A percentile compares a stretch with the other conserved stretches of the same genome.
Evolutionary conservation across 2,329 filamentous ascomycete genomes (phyloP).

Genomic region (Hymenoscyphus fraxineus): DNA sequence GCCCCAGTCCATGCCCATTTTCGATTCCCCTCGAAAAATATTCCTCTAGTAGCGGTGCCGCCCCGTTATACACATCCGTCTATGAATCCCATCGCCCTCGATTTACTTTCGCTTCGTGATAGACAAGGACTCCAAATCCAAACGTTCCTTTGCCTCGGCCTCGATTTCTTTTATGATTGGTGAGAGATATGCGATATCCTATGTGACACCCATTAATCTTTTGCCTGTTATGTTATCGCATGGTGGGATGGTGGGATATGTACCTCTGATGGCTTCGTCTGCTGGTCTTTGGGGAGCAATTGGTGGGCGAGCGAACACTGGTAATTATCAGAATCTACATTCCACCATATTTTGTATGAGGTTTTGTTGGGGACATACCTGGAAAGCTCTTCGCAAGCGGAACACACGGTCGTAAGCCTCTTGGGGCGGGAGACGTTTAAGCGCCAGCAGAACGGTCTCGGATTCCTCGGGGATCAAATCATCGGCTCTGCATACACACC

Average conservation of each 20-base stretch:
- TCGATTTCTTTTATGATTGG: conserved; percentile 67
- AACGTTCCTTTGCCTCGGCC: conserved; percentile 61
- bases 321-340: conserved; percentile 14
- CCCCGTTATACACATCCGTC: conserved; percentile 21
- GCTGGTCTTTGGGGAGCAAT: conserved; percentile 60
- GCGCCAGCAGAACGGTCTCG: conserved; percentile 78
- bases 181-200: conserved; percentile 65
- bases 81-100: not conserved
- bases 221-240: not conserved
- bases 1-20: not conserved
- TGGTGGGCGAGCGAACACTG: conserved; percentile 58
- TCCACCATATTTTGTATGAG: not conserved
- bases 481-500: conserved; percentile 65
- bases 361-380: conserved; percentile 50
- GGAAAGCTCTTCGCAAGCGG: conserved; percentile 92
- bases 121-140: conserved; percentile 64
- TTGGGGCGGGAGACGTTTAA: conserved; percentile 86
- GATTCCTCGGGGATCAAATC: conserved; percentile 93
- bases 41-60: conserved; percentile 12
- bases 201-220: conserved; percentile 24
- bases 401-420: conserved; percentile 96
- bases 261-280: conserved; percentile 66
- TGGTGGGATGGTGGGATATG: conserved; percentile 23
- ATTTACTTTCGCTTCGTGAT: conserved; percentile 40
- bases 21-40: conserved; percentile 1